These are phyloP conservation scores for Termitomyces sp. DNA, from an alignment of 768 basidiomycete genomes.

Conservation along the genomic window DNA sequence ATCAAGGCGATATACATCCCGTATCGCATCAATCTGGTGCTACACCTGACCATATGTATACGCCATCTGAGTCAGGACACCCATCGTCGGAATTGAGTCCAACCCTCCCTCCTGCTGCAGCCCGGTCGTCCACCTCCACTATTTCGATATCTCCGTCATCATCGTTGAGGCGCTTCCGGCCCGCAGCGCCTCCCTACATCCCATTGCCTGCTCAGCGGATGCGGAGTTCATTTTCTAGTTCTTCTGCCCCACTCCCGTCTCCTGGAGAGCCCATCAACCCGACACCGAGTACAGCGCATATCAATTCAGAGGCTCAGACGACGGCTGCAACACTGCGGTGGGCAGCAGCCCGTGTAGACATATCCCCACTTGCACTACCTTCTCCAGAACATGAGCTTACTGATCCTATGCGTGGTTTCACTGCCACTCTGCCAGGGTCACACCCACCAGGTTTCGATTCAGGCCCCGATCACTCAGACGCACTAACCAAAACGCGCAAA, in stretches of 20 bases:
- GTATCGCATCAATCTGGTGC: background rate
- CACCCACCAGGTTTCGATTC: conserved; percentile 33
- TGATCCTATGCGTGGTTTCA: conserved; percentile 83
- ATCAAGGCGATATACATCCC: background rate
- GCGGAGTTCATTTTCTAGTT: conserved; percentile 21
- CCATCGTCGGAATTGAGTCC: background rate
- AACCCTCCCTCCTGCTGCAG: conserved; percentile 1
- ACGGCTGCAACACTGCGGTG: conserved; percentile 81
- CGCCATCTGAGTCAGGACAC: background rate
- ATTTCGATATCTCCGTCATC: conserved; percentile 10
- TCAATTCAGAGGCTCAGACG: conserved; percentile 54
- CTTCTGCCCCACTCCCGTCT: conserved; percentile 13
- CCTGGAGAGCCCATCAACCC: conserved; percentile 18
- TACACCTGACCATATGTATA: background rate
- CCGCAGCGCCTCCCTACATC: conserved; percentile 12
- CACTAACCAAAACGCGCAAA: conserved; percentile 50
- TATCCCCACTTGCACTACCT: conserved; percentile 84
- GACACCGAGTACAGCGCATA: conserved; percentile 14
- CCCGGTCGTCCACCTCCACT: conserved; percentile 9
- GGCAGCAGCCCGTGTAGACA: conserved; percentile 79
- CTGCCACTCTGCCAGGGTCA: conserved; percentile 61
- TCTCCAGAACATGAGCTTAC: conserved; percentile 90
- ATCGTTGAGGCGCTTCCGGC: conserved; percentile 13
- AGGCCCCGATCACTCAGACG: conserved; percentile 29
- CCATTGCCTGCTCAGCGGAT: conserved; percentile 18